Evolutionary conservation across 139 green algal genomes (phyloP).

Genomic region (Trebouxia sp.): DNA sequence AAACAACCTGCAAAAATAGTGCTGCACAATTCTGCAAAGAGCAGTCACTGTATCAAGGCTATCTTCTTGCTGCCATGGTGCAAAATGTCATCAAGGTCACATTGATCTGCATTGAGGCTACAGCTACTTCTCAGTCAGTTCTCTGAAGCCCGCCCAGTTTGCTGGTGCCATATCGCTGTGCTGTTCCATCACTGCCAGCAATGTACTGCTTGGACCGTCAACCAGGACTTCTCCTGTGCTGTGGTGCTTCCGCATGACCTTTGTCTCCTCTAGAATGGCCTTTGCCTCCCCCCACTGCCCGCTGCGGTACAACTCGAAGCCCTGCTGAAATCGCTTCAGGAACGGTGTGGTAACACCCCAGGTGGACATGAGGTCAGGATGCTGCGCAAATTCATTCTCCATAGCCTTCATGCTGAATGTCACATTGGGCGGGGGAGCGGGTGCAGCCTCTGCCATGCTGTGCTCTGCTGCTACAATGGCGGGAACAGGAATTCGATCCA

Average conservation of each 20-base stretch:
- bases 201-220: slow-evolving; percentile 70
- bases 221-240: slow-evolving; percentile 31
- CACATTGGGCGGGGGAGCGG: slow-evolving; percentile 1
- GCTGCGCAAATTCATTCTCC: slow-evolving; percentile 74
- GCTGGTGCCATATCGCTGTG: slow-evolving; percentile 62
- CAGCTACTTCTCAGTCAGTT: slow-evolving; percentile 88
- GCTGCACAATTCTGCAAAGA: too few relatives aligned
- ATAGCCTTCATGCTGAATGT: slow-evolving; percentile 35
- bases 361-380: slow-evolving; percentile 73
- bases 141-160: slow-evolving; percentile 80
- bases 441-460: background rate
- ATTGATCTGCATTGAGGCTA: too few relatives aligned
- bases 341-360: slow-evolving; percentile 62
- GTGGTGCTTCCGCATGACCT: slow-evolving; percentile 26
- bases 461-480: slow-evolving; percentile 5
- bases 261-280: slow-evolving; percentile 55
- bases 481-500: slow-evolving; percentile 14
- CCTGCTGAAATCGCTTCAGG: slow-evolving; percentile 58
- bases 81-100: too few relatives aligned
- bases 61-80: too few relatives aligned
- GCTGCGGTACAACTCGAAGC: slow-evolving; percentile 56
- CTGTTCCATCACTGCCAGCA: slow-evolving; percentile 78
- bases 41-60: too few relatives aligned
- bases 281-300: slow-evolving; percentile 72
- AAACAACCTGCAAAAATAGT: too few relatives aligned